Conservation (phyloP, 2,329 filamentous ascomycete genomes). For the Botrytis medusae region DNA sequence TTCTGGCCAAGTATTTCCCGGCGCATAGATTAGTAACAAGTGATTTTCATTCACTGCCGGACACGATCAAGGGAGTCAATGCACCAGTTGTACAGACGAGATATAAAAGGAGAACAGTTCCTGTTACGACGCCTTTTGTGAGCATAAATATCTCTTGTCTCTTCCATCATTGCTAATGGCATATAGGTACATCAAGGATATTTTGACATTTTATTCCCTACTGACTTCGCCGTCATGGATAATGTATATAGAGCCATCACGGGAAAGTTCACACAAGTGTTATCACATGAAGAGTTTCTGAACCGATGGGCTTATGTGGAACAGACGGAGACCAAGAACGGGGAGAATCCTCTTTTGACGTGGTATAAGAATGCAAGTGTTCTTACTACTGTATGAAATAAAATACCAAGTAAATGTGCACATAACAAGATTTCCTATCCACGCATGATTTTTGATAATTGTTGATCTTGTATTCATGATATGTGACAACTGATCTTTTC, state of each 20-base stretch:
- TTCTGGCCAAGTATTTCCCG: slow-evolving; percentile 84
- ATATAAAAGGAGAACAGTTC: slow-evolving; percentile 81
- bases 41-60: slow-evolving; percentile 85
- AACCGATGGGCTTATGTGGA: slow-evolving; percentile 84
- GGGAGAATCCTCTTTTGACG: slow-evolving; percentile 86
- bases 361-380: slow-evolving; percentile 98
- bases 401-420: slow-evolving; percentile 8
- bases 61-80: slow-evolving; percentile 81
- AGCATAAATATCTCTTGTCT: slow-evolving; percentile 39
- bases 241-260: slow-evolving; percentile 91
- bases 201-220: slow-evolving; percentile 98
- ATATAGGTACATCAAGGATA: slow-evolving; percentile 90
- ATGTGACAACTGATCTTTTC: neutral
- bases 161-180: slow-evolving; percentile 11
- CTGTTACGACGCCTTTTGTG: slow-evolving; percentile 87
- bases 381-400: slow-evolving; percentile 72
- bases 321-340: slow-evolving; percentile 82
- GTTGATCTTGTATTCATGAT: neutral
- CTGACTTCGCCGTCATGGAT: slow-evolving; percentile 88
- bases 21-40: slow-evolving; percentile 84
- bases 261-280: slow-evolving; percentile 82
- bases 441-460: neutral
- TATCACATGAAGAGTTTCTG: slow-evolving; percentile 89
- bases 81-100: slow-evolving; percentile 95
- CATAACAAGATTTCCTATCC: neutral